Evolutionary conservation across 108 stramenopile genomes (phyloP).

Genomic region (Cyclotella cryptica): DNA sequence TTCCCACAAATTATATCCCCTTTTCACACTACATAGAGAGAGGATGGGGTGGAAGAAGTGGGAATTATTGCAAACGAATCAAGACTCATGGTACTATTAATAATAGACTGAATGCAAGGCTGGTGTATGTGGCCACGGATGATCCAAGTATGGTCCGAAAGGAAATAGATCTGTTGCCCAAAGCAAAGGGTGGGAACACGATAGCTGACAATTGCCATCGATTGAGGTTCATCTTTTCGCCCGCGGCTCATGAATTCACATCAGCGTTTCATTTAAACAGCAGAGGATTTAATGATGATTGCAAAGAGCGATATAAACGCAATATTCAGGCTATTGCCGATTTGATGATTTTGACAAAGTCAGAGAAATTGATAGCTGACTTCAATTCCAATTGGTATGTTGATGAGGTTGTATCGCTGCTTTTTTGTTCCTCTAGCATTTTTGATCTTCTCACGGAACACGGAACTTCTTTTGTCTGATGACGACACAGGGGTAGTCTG

Average conservation of each 20-base stretch:
- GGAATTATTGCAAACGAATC: constrained; percentile 6
- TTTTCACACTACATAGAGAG: constrained; percentile 36
- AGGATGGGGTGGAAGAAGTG: not conserved
- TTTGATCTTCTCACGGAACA: not conserved
- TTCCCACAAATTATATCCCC: constrained; percentile 40
- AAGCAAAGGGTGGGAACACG: constrained; percentile 56
- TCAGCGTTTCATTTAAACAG: constrained; percentile 21
- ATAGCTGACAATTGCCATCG: constrained; percentile 66
- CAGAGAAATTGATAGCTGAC: constrained; percentile 32
- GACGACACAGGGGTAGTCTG: not conserved
- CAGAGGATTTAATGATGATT: constrained; percentile 16
- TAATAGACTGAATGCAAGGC: not conserved
- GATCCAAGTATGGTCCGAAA: constrained; percentile 20
- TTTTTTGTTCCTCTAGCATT: not conserved
- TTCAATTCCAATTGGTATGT: constrained; percentile 43
- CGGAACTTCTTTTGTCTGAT: not conserved
- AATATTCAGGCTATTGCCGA: constrained; percentile 50
- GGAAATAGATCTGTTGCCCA: constrained; percentile 60
- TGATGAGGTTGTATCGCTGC: not conserved
- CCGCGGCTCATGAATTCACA: constrained; percentile 3
- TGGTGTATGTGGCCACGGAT: constrained; percentile 45
- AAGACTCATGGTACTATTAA: constrained; percentile 5
- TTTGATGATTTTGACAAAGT: constrained; percentile 37
- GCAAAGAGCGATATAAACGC: constrained; percentile 34
- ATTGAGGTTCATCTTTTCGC: constrained; percentile 40